These are phyloP conservation scores for Golubevia pallescens DNA, from an alignment of 1,284 basidiomycete species.

Conservation along the genomic window DNA sequence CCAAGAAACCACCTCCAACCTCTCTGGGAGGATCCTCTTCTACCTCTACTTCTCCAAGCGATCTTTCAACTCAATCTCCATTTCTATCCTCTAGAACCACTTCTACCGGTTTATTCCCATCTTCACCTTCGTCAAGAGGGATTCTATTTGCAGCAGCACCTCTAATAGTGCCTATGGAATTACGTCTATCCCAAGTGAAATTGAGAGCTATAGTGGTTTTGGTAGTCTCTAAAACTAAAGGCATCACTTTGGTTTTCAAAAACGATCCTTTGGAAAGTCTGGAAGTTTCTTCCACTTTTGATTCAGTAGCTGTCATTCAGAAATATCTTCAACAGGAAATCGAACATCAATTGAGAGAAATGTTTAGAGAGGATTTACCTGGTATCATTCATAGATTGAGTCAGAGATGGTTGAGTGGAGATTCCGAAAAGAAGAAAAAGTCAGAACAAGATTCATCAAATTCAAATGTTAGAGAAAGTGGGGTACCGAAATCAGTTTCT, in stretches of 20 bases:
- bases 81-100: slow-evolving; percentile 2
- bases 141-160: slow-evolving; percentile 61
- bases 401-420: slow-evolving; percentile 80
- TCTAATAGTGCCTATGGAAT: slow-evolving; percentile 85
- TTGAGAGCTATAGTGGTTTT: slow-evolving; percentile 96
- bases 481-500: background rate
- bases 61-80: slow-evolving; percentile 9
- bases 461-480: background rate
- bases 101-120: slow-evolving; percentile 29
- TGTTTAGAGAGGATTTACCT: slow-evolving; percentile 96
- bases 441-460: slow-evolving; percentile 6
- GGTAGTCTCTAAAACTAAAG: slow-evolving; percentile 92
- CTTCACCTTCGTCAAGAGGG: slow-evolving; percentile 29
- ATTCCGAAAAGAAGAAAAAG: slow-evolving; percentile 13
- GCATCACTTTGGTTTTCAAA: slow-evolving; percentile 99
- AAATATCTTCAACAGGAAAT: slow-evolving; percentile 75
- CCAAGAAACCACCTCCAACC: slow-evolving; percentile 21
- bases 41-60: background rate
- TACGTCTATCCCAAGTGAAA: slow-evolving; percentile 91
- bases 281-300: slow-evolving; percentile 95
- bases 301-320: slow-evolving; percentile 95
- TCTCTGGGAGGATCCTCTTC: too few species aligned
- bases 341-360: slow-evolving; percentile 92
- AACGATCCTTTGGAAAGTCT: slow-evolving; percentile 98
- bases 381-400: slow-evolving; percentile 94